These are phyloP conservation scores for Aspergillus jensenii DNA, from an alignment of 2,329 filamentous ascomycete species.

Conservation along the genomic window DNA sequence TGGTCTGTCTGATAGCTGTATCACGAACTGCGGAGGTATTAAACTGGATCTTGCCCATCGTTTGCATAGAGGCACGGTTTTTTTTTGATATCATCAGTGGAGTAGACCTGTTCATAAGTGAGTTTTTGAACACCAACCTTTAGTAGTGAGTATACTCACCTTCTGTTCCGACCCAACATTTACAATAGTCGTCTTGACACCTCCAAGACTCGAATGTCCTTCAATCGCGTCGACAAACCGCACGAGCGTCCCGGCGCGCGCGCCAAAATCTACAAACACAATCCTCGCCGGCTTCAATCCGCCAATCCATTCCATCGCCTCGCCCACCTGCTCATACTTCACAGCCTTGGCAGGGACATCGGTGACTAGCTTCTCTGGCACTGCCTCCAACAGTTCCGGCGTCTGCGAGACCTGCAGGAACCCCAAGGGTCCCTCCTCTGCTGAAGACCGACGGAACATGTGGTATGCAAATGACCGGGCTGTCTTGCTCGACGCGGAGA, in stretches of 20 bases:
- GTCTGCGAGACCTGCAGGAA: conserved; percentile 11
- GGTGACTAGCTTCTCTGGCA: background rate
- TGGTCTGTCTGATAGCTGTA: background rate
- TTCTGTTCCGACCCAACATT: conserved; percentile 7
- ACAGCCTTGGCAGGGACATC: background rate
- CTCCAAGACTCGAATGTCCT: background rate
- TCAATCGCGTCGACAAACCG: background rate
- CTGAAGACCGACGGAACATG: background rate
- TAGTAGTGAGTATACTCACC: background rate
- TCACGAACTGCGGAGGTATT: conserved; percentile 12
- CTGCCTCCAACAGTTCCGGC: conserved; percentile 4
- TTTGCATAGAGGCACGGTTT: background rate
- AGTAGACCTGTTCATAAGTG: conserved; percentile 7
- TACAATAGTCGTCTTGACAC: background rate
- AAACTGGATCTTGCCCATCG: conserved; percentile 10
- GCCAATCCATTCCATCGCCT: conserved; percentile 5
- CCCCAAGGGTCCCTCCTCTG: conserved; percentile 6
- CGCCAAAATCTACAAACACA: conserved; percentile 12
- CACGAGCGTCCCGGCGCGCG: background rate
- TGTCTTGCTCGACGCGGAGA: conserved; percentile 30
- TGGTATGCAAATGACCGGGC: conserved; percentile 20
- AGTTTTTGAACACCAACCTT: background rate
- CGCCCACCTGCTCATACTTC: conserved; percentile 2
- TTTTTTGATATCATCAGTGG: background rate
- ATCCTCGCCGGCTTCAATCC: conserved; percentile 7